Percentiles rank a stretch among this genome's conserved stretches.
Evolutionary conservation across 1,139 yeast genomes (phyloP).

Genomic region (Yamadazyma friedrichii): DNA sequence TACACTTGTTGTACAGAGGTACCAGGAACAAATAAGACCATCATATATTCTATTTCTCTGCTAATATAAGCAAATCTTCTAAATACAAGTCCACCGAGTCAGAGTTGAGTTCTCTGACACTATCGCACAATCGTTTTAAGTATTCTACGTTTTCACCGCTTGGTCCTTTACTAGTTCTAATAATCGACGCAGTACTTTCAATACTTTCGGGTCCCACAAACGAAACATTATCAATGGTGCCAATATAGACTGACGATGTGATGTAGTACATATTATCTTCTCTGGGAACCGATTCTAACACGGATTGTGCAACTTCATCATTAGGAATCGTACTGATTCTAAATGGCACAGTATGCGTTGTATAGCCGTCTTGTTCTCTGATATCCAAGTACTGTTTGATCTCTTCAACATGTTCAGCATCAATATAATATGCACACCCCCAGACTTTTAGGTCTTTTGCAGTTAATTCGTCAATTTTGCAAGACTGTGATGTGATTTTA

Average conservation of each 20-base stretch:
- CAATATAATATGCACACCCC: slow-evolving; percentile 85
- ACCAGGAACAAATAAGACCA: too few relatives aligned
- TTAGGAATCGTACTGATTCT: slow-evolving; percentile 38
- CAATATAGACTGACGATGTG: slow-evolving; percentile 75
- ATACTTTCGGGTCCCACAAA: slow-evolving; percentile 79
- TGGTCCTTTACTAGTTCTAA: slow-evolving; percentile 63
- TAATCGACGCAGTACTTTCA: slow-evolving; percentile 57
- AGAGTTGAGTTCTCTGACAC: slow-evolving; percentile 51
- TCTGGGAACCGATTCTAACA: slow-evolving; percentile 19
- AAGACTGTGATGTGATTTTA: slow-evolving; percentile 11
- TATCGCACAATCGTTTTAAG: slow-evolving; percentile 49
- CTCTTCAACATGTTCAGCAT: slow-evolving; percentile 56
- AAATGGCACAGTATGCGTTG: slow-evolving; percentile 68
- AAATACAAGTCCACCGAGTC: slow-evolving; percentile 35
- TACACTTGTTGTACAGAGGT: too few relatives aligned
- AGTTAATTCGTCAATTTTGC: slow-evolving; percentile 20
- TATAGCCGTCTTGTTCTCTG: slow-evolving; percentile 88
- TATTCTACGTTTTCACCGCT: slow-evolving; percentile 82
- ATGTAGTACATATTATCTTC: slow-evolving; percentile 34
- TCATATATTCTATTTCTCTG: background rate
- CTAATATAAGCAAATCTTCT: slow-evolving; percentile 29
- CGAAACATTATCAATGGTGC: slow-evolving; percentile 75
- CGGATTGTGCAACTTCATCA: slow-evolving; percentile 13
- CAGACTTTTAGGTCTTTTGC: slow-evolving; percentile 57
- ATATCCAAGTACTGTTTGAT: slow-evolving; percentile 71